Evolutionary conservation across 1,284 basidiomycete species (phyloP).

Genomic region (Ceratobasidium sp.): DNA sequence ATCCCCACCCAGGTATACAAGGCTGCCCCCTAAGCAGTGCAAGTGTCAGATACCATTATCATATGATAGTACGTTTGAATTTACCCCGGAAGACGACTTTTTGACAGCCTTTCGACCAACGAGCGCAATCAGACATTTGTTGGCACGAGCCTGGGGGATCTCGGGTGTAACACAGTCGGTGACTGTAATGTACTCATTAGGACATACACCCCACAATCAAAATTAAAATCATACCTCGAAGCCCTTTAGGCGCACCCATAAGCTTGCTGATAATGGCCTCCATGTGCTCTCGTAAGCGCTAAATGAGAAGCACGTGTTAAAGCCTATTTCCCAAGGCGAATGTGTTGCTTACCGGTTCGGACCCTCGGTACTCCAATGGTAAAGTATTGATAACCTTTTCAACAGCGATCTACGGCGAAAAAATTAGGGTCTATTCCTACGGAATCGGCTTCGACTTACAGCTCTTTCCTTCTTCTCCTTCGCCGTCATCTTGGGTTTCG

Average conservation of each 20-base stretch:
- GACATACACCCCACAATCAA: conserved; percentile 3
- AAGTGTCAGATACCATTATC: background rate
- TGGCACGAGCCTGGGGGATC: conserved; percentile 83
- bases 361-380: conserved; percentile 88
- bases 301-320: background rate
- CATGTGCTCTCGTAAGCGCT: conserved; percentile 76
- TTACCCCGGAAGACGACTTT: conserved; percentile 54
- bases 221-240: conserved; percentile 18
- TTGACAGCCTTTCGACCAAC: conserved; percentile 84
- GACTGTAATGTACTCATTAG: conserved; percentile 57
- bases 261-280: conserved; percentile 75
- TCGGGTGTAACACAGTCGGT: conserved; percentile 80
- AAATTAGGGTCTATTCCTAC: background rate
- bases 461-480: conserved; percentile 84
- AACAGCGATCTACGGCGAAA: conserved; percentile 53
- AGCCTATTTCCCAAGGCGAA: background rate
- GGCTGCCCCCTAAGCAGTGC: conserved; percentile 11
- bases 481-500: conserved; percentile 68
- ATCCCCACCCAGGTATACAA: conserved; percentile 37
- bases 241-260: conserved; percentile 57
- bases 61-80: background rate
- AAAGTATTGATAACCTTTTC: conserved; percentile 77
- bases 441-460: conserved; percentile 52
- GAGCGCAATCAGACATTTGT: conserved; percentile 90
- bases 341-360: conserved; percentile 68